Evolutionary conservation across 495 filamentous ascomycete species (phyloP).

Genomic region (Penicillium verhagenii): DNA sequence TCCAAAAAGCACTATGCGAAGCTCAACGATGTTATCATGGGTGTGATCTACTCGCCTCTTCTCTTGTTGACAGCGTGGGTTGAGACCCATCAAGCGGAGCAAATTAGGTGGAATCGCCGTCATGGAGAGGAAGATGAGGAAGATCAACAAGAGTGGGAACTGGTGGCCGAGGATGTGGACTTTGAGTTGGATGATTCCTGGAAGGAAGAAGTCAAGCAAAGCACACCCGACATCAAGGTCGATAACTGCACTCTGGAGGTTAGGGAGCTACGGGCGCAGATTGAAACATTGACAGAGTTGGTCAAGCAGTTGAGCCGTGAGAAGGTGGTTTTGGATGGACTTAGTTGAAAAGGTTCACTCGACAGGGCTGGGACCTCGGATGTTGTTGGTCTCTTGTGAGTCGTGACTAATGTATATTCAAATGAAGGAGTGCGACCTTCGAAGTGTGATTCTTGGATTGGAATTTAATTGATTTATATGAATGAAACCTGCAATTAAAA

Average conservation of each 20-base stretch:
- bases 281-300: constrained; percentile 64
- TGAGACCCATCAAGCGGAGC: constrained; percentile 67
- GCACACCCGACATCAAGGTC: constrained; percentile 72
- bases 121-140: constrained; percentile 91
- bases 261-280: constrained; percentile 63
- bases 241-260: constrained; percentile 70
- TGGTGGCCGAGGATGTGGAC: constrained; percentile 67
- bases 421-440: too few species aligned
- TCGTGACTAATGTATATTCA: too few species aligned
- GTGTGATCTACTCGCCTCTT: constrained; percentile 77
- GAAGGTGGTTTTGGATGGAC: constrained; percentile 7
- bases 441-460: too few species aligned
- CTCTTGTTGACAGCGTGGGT: constrained; percentile 74
- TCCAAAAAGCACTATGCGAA: constrained; percentile 62
- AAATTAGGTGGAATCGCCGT: constrained; percentile 68
- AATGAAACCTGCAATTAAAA: too few species aligned
- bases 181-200: constrained; percentile 81
- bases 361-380: too few species aligned
- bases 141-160: constrained; percentile 87
- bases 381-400: too few species aligned
- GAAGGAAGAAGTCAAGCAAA: constrained; percentile 69
- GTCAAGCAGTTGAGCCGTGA: constrained; percentile 45
- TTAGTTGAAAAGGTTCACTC: too few species aligned
- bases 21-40: constrained; percentile 88
- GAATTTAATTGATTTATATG: too few species aligned